A percentile compares a stretch with the other conserved stretches of the same genome.
These are phyloP conservation scores for Rubroshorea leprosula DNA, from an alignment of 345 rosid genomes.

Conservation along the genomic window DNA sequence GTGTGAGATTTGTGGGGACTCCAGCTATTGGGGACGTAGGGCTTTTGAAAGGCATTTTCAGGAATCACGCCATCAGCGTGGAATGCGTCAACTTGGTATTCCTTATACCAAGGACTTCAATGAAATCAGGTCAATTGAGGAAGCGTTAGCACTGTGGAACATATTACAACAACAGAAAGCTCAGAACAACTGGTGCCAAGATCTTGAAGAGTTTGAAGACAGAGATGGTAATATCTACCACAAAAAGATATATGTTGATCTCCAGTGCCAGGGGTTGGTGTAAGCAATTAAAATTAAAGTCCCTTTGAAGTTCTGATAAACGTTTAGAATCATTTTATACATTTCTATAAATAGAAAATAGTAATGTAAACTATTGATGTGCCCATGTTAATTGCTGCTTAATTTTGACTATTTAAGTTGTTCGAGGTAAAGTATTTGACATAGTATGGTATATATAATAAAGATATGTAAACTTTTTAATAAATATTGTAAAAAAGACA, in stretches of 20 bases:
- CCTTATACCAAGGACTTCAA: slow-evolving; percentile 99
- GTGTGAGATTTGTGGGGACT: slow-evolving; percentile 94
- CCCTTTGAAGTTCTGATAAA: too few relatives aligned
- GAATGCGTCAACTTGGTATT: slow-evolving; percentile 97
- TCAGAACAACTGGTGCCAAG: slow-evolving; percentile 93
- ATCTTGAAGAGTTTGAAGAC: slow-evolving; percentile 98
- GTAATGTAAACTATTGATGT: too few relatives aligned
- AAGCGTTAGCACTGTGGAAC: slow-evolving; percentile 94
- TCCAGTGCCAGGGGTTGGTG: slow-evolving; percentile 94
- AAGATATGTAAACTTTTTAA: too few relatives aligned
- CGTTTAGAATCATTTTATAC: too few relatives aligned
- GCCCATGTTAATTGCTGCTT: too few relatives aligned
- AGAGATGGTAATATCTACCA: slow-evolving; percentile 95
- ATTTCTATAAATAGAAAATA: too few relatives aligned
- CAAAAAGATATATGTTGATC: slow-evolving; percentile 92
- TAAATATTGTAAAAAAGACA: too few relatives aligned
- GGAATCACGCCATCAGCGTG: slow-evolving; percentile 98
- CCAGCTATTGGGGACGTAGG: slow-evolving; percentile 96
- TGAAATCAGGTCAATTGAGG: slow-evolving; percentile 90
- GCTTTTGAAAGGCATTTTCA: slow-evolving; percentile 97
- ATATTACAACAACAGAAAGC: slow-evolving; percentile 82
- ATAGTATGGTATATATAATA: too few relatives aligned
- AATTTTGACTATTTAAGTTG: too few relatives aligned
- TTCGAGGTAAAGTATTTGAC: too few relatives aligned
- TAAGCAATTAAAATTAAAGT: too few relatives aligned